Percentiles rank a stretch among this genome's conserved stretches.
These are phyloP conservation scores for Litchi chinensis DNA, from an alignment of 345 rosid genomes.

Conservation along the genomic window DNA sequence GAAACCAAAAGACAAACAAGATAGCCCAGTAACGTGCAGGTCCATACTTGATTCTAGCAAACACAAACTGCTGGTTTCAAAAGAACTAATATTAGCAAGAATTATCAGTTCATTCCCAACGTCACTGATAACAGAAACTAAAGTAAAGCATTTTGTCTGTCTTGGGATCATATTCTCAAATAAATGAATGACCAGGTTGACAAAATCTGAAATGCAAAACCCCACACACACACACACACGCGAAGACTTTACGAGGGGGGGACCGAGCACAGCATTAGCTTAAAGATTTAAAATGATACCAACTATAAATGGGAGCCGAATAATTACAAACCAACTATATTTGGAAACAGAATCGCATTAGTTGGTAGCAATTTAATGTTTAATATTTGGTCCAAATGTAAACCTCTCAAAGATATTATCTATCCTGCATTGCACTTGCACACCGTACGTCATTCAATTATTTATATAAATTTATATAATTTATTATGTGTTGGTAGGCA, in stretches of 20 bases:
- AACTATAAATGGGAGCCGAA: no score
- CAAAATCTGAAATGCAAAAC: background rate
- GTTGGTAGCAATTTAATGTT: no score
- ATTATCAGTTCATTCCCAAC: background rate
- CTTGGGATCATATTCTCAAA: background rate
- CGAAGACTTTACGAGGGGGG: no score
- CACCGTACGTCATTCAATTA: no score
- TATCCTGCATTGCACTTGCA: no score
- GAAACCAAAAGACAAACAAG: slow-evolving; percentile 96
- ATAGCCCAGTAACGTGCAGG: slow-evolving; percentile 99
- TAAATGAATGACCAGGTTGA: background rate
- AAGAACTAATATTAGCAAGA: background rate
- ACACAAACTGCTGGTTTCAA: slow-evolving; percentile 72
- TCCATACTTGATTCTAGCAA: slow-evolving; percentile 93
- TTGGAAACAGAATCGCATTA: no score
- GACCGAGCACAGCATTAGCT: background rate
- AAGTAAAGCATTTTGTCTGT: background rate
- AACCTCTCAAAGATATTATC: no score
- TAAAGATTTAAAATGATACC: background rate
- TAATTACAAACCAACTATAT: no score
- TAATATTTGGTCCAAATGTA: no score
- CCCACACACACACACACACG: no score
- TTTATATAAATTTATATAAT: no score
- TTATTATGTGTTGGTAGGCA: no score
- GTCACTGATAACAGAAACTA: background rate